Evolutionary conservation across 768 basidiomycete genomes (phyloP).

Genomic region (Gautieria morchelliformis): DNA sequence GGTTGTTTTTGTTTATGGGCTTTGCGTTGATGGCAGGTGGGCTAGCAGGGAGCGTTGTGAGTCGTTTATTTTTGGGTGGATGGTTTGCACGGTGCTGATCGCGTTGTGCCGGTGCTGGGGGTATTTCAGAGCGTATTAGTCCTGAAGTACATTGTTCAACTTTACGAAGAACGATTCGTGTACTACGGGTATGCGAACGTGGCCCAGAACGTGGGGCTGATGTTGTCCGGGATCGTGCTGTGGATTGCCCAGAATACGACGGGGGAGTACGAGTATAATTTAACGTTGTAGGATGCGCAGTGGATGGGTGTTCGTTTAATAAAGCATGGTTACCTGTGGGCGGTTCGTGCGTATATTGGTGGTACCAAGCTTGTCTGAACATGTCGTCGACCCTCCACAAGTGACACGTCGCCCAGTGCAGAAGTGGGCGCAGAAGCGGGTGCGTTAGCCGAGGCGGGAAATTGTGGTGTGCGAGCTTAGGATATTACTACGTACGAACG

Average conservation of each 20-base stretch:
- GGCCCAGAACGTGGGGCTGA: slow-evolving; percentile 80
- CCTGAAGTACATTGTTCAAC: slow-evolving; percentile 77
- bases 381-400: too few relatives aligned
- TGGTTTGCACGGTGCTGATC: neutral
- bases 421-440: too few relatives aligned
- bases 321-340: too few relatives aligned
- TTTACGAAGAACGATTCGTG: slow-evolving; percentile 63
- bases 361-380: too few relatives aligned
- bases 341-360: too few relatives aligned
- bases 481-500: too few relatives aligned
- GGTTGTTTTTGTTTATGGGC: slow-evolving; percentile 86
- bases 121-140: slow-evolving; percentile 66
- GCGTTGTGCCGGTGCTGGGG: neutral
- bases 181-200: slow-evolving; percentile 96
- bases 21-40: slow-evolving; percentile 98
- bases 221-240: slow-evolving; percentile 78
- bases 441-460: too few relatives aligned
- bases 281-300: slow-evolving; percentile 43
- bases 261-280: slow-evolving; percentile 89
- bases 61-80: slow-evolving; percentile 24
- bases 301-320: too few relatives aligned
- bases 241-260: slow-evolving; percentile 86
- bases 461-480: too few relatives aligned
- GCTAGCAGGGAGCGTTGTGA: slow-evolving; percentile 89
- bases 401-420: too few relatives aligned